A percentile compares a stretch with the other conserved stretches of the same genome.
phyloP scores from a whole-genome alignment of 768 basidiomycete genomes.

The Amanita inopinata region DNA sequence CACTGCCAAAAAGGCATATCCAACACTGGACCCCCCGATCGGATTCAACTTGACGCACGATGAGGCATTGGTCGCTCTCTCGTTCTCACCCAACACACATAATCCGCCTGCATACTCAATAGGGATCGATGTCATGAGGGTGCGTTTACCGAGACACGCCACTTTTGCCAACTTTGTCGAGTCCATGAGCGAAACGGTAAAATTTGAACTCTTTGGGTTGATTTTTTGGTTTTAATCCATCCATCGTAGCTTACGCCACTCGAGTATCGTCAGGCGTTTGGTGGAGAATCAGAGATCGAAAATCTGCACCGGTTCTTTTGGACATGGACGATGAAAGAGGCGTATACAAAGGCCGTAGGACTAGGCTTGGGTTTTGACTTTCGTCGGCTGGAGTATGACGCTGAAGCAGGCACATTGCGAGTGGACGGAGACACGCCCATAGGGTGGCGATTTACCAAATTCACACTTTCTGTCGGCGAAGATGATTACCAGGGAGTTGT shows the following conservation, averaged over 20 bases:
- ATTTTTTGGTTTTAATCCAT: conserved; percentile 6
- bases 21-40: conserved; percentile 40
- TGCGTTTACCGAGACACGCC: conserved; percentile 49
- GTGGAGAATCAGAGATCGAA: conserved; percentile 35
- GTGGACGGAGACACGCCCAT: conserved; percentile 47
- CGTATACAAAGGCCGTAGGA: conserved; percentile 84
- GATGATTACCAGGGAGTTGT: conserved; percentile 59
- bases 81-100: conserved; percentile 34
- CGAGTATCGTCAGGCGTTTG: conserved; percentile 29
- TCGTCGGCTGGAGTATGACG: conserved; percentile 62
- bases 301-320: conserved; percentile 61
- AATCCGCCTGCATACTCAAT: conserved; percentile 47
- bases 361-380: conserved; percentile 79
- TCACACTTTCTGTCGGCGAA: conserved; percentile 36
- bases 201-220: conserved; percentile 9
- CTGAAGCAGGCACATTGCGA: conserved; percentile 36
- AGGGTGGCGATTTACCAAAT: conserved; percentile 65
- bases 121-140: conserved; percentile 79
- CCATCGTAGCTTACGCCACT: conserved; percentile 30
- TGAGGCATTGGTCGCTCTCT: conserved; percentile 62
- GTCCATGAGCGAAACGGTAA: conserved; percentile 56
- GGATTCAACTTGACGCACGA: conserved; percentile 83
- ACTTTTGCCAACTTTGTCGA: conserved; percentile 53
- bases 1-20: conserved; percentile 28
- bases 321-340: conserved; percentile 89